Base-by-base conservation (phyloP, 306 rosid species). In the Pyrus communis region DNA sequence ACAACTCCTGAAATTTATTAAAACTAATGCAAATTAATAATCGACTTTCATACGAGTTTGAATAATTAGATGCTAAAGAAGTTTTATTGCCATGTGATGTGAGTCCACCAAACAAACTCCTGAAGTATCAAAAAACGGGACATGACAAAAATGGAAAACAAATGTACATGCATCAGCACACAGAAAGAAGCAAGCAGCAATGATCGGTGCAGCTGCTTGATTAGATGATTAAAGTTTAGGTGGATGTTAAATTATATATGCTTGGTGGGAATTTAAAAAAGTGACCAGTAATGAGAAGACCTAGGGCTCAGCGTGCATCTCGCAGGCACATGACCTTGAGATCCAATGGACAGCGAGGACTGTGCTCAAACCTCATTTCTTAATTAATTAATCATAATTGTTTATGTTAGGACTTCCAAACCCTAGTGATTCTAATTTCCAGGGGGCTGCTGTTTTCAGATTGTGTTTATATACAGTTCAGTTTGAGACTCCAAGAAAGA, bases 401-500 rank as follows among this genome's bases (percentile, higher is more conserved):
- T 40, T 43, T 60, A 25, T 60, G 59, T 18, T 43, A 21, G 8
- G 8, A 21, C 58, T 60, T 74, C 59, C 59, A 60, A 74, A 60
- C 12, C 59, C 69, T 22, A 11, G 68, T 25, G 57, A 73, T 60
- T 60, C 30, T 40, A 27, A 13, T 61, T 62, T 45, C 35, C 77
- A 27, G 19, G 43, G 69, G 76, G 69, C 59, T 61, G 60, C 59
- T 61, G 42, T 74, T 30, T 43, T 45, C 78, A 61, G 78, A 74
- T 43, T 74, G 70, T 17, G 70, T 12, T 11, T 40, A 40, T 4
- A 38, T 40, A 38, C 4, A 11, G 52, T 38, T 28, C 60, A 74
- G 31, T 62, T 62, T 62, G 70, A 74, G 54, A 74, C 70, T 62
- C 61, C 78, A 62, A 74, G 68, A 74, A 74, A 74, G 61, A 74